Percentiles rank a stretch among this genome's conserved stretches.
Conservation (phyloP, 1,284 basidiomycete species). For the Rugosomyces carneus region DNA sequence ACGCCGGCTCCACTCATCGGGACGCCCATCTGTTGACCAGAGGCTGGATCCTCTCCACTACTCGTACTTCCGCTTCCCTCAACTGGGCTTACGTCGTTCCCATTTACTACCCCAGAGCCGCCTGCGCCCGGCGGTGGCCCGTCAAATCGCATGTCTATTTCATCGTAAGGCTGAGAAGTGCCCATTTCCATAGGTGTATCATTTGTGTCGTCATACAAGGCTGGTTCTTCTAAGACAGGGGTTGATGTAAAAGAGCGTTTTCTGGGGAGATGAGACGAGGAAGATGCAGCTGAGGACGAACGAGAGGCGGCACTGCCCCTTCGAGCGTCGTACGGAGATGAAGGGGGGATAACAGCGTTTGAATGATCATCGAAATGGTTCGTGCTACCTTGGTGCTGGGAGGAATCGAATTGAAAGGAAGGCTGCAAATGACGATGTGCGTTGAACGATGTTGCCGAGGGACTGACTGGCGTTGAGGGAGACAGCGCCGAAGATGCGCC, state of each 20-base stretch:
- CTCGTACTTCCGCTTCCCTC: constrained; percentile 48
- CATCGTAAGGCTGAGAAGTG: constrained; percentile 31
- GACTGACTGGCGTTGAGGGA: constrained; percentile 56
- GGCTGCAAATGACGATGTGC: constrained; percentile 26
- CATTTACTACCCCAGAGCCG: constrained; percentile 26
- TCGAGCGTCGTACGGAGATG: constrained; percentile 21
- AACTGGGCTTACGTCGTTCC: constrained; percentile 36
- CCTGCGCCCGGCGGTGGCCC: constrained; percentile 21
- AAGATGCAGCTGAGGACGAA: constrained; percentile 21
- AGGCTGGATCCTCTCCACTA: constrained; percentile 29
- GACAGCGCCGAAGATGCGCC: constrained; percentile 37
- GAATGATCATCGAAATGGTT: constrained; percentile 25
- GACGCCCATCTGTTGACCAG: constrained; percentile 19
- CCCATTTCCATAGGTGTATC: constrained; percentile 31
- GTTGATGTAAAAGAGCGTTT: constrained; percentile 57
- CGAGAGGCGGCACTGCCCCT: constrained; percentile 25
- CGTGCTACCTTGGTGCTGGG: constrained; percentile 19
- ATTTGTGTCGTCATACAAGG: constrained; percentile 30
- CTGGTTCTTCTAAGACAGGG: constrained; percentile 31
- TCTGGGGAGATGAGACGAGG: constrained; percentile 36
- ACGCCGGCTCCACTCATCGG: constrained; percentile 18
- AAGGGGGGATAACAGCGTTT: not conserved
- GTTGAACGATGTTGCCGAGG: constrained; percentile 32
- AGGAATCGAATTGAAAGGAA: constrained; percentile 38
- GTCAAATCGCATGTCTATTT: constrained; percentile 40